Percentiles rank a stretch among this genome's conserved stretches.
phyloP scores from a whole-genome alignment of 139 green algal genomes.

The Haematococcus sp. region DNA sequence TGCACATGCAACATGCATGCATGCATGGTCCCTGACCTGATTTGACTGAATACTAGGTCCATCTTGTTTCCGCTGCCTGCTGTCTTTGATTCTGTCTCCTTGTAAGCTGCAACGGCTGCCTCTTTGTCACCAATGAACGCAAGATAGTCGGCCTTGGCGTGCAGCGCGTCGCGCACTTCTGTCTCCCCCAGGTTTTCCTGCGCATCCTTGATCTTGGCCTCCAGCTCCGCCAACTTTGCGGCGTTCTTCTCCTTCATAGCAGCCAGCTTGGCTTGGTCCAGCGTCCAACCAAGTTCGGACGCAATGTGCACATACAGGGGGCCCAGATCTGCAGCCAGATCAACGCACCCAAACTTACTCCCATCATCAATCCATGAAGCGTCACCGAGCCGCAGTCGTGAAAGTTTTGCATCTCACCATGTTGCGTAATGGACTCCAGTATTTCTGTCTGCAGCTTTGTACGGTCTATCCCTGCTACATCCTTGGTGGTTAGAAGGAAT shows the following conservation, averaged over 20 bases:
- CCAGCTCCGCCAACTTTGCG: slow-evolving; percentile 56
- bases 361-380: too few relatives aligned
- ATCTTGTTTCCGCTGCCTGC: slow-evolving; percentile 89
- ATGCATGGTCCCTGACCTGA: slow-evolving; percentile 40
- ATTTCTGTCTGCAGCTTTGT: too few relatives aligned
- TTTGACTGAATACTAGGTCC: slow-evolving; percentile 89
- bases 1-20: not conserved
- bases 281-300: slow-evolving; percentile 54
- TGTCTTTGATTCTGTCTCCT: slow-evolving; percentile 80
- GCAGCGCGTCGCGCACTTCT: slow-evolving; percentile 90
- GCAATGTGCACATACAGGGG: slow-evolving; percentile 78
- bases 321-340: slow-evolving; percentile 39
- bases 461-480: too few relatives aligned
- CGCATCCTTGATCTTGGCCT: slow-evolving; percentile 72
- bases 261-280: slow-evolving; percentile 50
- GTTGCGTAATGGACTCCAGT: too few relatives aligned
- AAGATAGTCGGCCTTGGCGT: slow-evolving; percentile 87
- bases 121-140: slow-evolving; percentile 72
- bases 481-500: too few relatives aligned
- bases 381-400: too few relatives aligned
- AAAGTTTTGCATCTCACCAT: too few relatives aligned
- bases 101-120: slow-evolving; percentile 70
- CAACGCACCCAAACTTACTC: too few relatives aligned
- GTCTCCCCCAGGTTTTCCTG: slow-evolving; percentile 93
- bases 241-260: slow-evolving; percentile 63